Conservation (phyloP, 495 filamentous ascomycete species). For the Platismatia glauca region DNA sequence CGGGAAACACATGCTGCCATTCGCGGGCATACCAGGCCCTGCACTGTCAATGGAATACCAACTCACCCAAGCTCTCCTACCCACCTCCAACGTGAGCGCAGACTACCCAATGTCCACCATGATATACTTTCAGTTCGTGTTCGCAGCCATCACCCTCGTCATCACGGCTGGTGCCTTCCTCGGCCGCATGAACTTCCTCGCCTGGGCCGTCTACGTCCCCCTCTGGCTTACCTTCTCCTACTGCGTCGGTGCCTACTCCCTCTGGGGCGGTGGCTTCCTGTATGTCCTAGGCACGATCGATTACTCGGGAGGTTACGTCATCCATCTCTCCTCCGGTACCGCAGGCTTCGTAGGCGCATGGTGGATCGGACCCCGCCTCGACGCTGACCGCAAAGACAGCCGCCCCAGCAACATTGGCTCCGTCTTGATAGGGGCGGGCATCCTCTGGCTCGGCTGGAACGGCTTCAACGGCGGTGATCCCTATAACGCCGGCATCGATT, state of each 20-base stretch:
- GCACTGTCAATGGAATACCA: constrained; percentile 40
- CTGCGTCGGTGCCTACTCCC: constrained; percentile 36
- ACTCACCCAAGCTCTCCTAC: constrained; percentile 37
- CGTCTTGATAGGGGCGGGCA: constrained; percentile 44
- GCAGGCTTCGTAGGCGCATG: constrained; percentile 46
- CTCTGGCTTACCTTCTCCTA: constrained; percentile 42
- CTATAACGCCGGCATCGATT: constrained; percentile 45
- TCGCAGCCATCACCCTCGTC: constrained; percentile 49
- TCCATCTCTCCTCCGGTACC: constrained; percentile 48
- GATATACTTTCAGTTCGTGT: constrained; percentile 54
- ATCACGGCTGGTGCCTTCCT: constrained; percentile 45
- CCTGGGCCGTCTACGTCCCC: constrained; percentile 51
- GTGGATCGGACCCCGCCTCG: constrained; percentile 46
- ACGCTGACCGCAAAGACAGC: constrained; percentile 41
- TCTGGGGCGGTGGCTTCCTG: constrained; percentile 51
- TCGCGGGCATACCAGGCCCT: constrained; percentile 43
- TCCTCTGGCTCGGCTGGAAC: constrained; percentile 53
- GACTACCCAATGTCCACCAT: constrained; percentile 45
- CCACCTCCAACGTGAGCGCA: constrained; percentile 33
- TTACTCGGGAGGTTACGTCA: constrained; percentile 53
- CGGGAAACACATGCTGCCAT: constrained; percentile 43
- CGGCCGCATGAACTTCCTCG: constrained; percentile 45
- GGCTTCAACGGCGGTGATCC: constrained; percentile 53
- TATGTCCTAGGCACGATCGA: constrained; percentile 44
- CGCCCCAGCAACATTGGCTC: constrained; percentile 44